These are phyloP conservation scores for Allantophomopsis lycopodina DNA, from an alignment of 2,329 filamentous ascomycete species.

Conservation along the genomic window DNA sequence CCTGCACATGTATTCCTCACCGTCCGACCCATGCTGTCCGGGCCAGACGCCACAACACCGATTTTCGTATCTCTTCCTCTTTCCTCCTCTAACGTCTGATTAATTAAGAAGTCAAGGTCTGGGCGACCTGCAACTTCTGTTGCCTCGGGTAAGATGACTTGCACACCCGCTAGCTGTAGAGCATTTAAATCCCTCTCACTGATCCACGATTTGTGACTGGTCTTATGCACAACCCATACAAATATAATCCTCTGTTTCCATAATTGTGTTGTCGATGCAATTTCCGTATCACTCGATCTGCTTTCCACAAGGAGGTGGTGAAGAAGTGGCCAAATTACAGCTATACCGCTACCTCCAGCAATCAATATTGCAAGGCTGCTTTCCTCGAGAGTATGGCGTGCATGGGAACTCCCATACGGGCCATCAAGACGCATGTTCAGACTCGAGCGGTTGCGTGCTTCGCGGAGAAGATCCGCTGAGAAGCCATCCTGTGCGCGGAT, in stretches of 20 bases:
- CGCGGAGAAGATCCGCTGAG: conserved; percentile 35
- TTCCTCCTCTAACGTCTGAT: conserved; percentile 19
- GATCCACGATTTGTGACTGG: conserved; percentile 38
- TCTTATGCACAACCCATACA: conserved; percentile 44
- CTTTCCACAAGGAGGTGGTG: conserved; percentile 27
- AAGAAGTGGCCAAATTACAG: conserved; percentile 46
- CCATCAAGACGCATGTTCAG: conserved; percentile 43
- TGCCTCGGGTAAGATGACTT: conserved; percentile 37
- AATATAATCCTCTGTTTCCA: conserved; percentile 28
- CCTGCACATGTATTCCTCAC: conserved; percentile 43
- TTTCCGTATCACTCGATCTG: conserved; percentile 7
- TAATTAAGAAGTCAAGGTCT: conserved; percentile 30
- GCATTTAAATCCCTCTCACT: conserved; percentile 32
- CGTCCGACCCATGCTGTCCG: conserved; percentile 43
- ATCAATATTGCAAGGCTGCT: conserved; percentile 37
- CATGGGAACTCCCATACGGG: conserved; percentile 46
- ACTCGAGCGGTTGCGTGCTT: conserved; percentile 29
- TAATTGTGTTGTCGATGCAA: conserved; percentile 10
- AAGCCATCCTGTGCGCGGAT: conserved; percentile 48
- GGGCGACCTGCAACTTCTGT: conserved; percentile 38
- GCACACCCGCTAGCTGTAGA: conserved; percentile 31
- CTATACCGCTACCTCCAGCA: conserved; percentile 51
- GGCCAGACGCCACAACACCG: conserved; percentile 45
- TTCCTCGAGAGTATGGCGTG: conserved; percentile 34
- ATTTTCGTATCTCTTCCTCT: conserved; percentile 19